Evolutionary conservation across 2,329 filamentous ascomycete species (phyloP).

Genomic region (Colletotrichum sidae): DNA sequence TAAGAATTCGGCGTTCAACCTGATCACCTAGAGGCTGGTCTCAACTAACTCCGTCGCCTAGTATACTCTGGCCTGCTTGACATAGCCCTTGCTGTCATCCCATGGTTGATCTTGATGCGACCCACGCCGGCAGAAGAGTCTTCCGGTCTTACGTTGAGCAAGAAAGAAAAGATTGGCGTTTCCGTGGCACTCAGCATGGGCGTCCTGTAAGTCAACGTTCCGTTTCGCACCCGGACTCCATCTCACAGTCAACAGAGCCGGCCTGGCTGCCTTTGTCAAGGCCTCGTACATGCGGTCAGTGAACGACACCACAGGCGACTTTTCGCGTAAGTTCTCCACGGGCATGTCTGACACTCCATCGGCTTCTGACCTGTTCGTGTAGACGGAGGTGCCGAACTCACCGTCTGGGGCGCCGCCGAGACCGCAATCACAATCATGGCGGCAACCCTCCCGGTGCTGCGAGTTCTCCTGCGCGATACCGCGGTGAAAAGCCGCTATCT

Average conservation of each 20-base stretch:
- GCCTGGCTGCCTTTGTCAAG: constrained; percentile 38
- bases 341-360: constrained; percentile 3
- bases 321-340: constrained; percentile 20
- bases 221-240: background rate
- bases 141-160: constrained; percentile 34
- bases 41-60: constrained; percentile 11
- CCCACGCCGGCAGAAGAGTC: constrained; percentile 24
- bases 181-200: constrained; percentile 49
- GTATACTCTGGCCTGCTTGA: constrained; percentile 48
- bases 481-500: constrained; percentile 23
- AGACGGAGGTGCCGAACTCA: constrained; percentile 36
- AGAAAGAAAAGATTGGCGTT: constrained; percentile 51
- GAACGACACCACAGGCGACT: constrained; percentile 29
- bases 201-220: constrained; percentile 27
- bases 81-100: constrained; percentile 50
- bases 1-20: background rate
- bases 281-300: constrained; percentile 32
- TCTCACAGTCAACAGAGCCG: constrained; percentile 32
- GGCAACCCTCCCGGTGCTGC: constrained; percentile 46
- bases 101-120: constrained; percentile 52
- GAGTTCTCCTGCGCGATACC: constrained; percentile 27
- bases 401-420: constrained; percentile 42
- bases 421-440: constrained; percentile 50
- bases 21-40: too few relatives aligned
- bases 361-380: constrained; percentile 38